Conservation (phyloP, 345 rosid genomes). For the Mercurialis annua region DNA sequence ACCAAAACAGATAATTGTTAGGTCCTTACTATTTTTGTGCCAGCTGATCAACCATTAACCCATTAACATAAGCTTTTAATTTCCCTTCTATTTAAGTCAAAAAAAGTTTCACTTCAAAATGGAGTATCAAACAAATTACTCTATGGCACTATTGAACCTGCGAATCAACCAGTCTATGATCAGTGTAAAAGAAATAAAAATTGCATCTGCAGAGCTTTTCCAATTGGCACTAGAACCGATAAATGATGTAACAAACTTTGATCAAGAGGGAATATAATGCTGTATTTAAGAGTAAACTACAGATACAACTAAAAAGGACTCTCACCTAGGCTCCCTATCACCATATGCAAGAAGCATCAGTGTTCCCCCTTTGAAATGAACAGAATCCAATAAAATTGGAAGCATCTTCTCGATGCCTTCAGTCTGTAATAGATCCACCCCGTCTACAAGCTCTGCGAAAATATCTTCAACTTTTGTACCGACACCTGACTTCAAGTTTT, state of each 20-base stretch:
- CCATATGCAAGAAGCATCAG: conserved; percentile 83
- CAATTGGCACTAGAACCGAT: not conserved
- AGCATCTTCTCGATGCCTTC: conserved; percentile 60
- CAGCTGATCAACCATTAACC: not conserved
- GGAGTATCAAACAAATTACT: not conserved
- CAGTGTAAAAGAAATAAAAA: not conserved
- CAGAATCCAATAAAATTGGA: conserved; percentile 85
- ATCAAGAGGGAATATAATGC: not conserved
- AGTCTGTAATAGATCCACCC: conserved; percentile 46
- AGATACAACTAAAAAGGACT: not conserved
- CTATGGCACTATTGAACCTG: not conserved
- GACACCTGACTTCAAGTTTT: conserved; percentile 41
- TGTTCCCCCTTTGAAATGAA: conserved; percentile 82
- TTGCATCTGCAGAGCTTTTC: not conserved
- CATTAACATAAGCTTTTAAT: not conserved
- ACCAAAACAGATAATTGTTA: not conserved
- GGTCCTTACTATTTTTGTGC: too few relatives aligned
- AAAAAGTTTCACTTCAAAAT: not conserved
- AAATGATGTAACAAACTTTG: not conserved
- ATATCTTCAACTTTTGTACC: conserved; percentile 52
- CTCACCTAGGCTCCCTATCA: conserved; percentile 87
- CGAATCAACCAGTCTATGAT: not conserved
- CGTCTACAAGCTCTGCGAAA: conserved; percentile 59
- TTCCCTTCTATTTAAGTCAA: not conserved
- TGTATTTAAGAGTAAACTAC: not conserved